Conservation (phyloP, 208 protist genomes). For the Leishmania gerbilli region DNA sequence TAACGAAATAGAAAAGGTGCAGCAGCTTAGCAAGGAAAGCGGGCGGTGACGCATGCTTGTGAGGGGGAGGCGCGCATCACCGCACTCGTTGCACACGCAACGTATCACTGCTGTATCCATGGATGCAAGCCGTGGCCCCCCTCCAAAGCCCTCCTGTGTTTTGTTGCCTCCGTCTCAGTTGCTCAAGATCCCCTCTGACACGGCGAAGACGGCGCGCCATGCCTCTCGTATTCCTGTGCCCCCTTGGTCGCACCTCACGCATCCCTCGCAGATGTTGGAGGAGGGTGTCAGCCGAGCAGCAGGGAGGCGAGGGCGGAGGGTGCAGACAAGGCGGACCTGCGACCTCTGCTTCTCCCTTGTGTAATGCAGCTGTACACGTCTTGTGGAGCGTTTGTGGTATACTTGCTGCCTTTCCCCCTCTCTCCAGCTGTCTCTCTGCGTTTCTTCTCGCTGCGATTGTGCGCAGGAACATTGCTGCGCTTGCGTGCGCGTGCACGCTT, state of each 20-base stretch:
- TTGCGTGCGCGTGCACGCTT: neutral
- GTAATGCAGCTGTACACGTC: neutral
- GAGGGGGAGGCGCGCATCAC: neutral
- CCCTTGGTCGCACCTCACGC: neutral
- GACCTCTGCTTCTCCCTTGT: neutral
- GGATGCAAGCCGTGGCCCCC: neutral
- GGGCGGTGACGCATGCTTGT: neutral
- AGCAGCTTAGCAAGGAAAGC: neutral
- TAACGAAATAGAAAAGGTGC: neutral
- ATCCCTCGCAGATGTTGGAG: neutral
- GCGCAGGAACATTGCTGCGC: neutral
- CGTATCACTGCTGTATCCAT: neutral
- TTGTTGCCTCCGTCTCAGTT: neutral
- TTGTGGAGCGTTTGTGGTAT: neutral
- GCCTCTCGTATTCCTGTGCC: neutral
- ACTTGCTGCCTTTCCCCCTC: neutral
- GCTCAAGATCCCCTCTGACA: neutral
- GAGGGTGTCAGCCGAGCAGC: neutral
- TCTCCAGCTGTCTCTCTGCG: neutral
- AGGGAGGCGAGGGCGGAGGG: neutral
- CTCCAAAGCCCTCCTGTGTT: neutral
- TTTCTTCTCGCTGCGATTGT: neutral
- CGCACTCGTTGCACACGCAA: neutral
- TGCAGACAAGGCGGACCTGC: neutral
- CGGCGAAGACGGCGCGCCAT: neutral